Percentiles rank a stretch among this genome's conserved stretches.
Evolutionary conservation across 441 rosid species (phyloP).

Genomic region (Sinapis alba): DNA sequence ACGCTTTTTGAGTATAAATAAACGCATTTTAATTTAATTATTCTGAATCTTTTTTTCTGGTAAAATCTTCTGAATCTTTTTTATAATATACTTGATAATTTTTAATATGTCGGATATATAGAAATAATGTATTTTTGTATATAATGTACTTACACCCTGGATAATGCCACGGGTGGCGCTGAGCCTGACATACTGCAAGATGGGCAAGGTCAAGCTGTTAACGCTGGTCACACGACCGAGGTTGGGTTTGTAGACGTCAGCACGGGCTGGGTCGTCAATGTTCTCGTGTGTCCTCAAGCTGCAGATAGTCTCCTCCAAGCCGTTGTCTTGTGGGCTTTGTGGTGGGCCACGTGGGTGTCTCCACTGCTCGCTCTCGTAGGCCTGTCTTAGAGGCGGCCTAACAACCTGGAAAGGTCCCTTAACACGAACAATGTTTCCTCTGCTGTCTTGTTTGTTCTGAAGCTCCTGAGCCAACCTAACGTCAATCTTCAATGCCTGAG

Average conservation of each 20-base stretch:
- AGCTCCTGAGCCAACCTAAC: slow-evolving; percentile 49
- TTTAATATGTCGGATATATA: background rate
- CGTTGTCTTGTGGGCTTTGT: slow-evolving; percentile 52
- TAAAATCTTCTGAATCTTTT: background rate
- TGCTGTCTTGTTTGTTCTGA: slow-evolving; percentile 45
- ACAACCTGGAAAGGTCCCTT: slow-evolving; percentile 49
- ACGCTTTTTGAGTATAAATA: no score
- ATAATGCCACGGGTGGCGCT: slow-evolving; percentile 61
- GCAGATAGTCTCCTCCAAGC: slow-evolving; percentile 78
- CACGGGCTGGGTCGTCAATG: slow-evolving; percentile 62
- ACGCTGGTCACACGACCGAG: slow-evolving; percentile 59
- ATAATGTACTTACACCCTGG: slow-evolving; percentile 43
- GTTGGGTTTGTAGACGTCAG: slow-evolving; percentile 59
- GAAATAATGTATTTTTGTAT: no score
- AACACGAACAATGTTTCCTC: slow-evolving; percentile 67
- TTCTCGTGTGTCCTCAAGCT: slow-evolving; percentile 45
- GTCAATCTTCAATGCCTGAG: slow-evolving; percentile 64
- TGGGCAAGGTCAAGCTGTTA: slow-evolving; percentile 67
- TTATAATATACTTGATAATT: background rate
- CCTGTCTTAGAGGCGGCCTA: slow-evolving; percentile 56
- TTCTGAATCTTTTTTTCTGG: background rate
- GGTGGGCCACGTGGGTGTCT: slow-evolving; percentile 40
- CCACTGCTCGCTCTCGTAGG: slow-evolving; percentile 29
- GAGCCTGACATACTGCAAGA: slow-evolving; percentile 54
- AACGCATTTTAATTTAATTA: background rate